Evolutionary conservation across 768 basidiomycete species (phyloP).

Genomic region (Coprinopsis sp.): DNA sequence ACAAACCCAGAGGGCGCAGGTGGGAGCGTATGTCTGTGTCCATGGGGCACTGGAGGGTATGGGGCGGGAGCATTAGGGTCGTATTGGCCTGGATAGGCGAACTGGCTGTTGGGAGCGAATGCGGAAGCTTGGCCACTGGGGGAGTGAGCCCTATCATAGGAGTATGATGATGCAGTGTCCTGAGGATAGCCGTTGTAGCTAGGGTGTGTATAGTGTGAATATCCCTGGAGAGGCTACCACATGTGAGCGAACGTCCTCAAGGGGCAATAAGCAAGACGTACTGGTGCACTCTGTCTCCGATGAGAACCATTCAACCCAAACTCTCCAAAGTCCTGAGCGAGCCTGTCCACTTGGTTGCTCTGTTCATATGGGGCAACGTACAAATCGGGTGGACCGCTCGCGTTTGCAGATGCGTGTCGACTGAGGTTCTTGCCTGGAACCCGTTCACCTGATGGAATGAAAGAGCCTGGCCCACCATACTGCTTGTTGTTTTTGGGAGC

Average conservation of each 20-base stretch:
- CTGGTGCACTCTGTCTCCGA: slow-evolving; percentile 57
- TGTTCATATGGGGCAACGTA: slow-evolving; percentile 75
- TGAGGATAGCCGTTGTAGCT: slow-evolving; percentile 24
- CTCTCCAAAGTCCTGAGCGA: slow-evolving; percentile 65
- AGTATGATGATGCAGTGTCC: slow-evolving; percentile 28
- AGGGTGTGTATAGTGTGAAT: slow-evolving; percentile 34
- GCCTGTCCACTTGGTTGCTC: slow-evolving; percentile 43
- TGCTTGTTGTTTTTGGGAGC: slow-evolving; percentile 49
- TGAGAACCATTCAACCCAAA: slow-evolving; percentile 48
- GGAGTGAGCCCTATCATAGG: slow-evolving; percentile 36
- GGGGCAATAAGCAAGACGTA: slow-evolving; percentile 28
- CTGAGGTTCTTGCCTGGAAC: slow-evolving; percentile 24
- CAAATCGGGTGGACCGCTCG: slow-evolving; percentile 49
- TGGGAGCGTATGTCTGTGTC: slow-evolving; percentile 66
- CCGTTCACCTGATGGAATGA: slow-evolving; percentile 49
- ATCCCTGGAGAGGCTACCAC: slow-evolving; percentile 31
- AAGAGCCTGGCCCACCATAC: slow-evolving; percentile 77
- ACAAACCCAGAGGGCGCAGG: slow-evolving; percentile 65
- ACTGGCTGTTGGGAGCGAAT: slow-evolving; percentile 22
- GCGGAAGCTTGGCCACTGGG: slow-evolving; percentile 33
- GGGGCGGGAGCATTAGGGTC: slow-evolving; percentile 30
- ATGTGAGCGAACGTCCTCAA: slow-evolving; percentile 4
- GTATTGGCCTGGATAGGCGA: slow-evolving; percentile 37
- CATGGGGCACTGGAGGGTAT: slow-evolving; percentile 37
- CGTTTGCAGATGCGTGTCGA: slow-evolving; percentile 45